Base-by-base conservation (phyloP, 129 eudicot genomes). In the Chrysanthemum makinoi region DNA sequence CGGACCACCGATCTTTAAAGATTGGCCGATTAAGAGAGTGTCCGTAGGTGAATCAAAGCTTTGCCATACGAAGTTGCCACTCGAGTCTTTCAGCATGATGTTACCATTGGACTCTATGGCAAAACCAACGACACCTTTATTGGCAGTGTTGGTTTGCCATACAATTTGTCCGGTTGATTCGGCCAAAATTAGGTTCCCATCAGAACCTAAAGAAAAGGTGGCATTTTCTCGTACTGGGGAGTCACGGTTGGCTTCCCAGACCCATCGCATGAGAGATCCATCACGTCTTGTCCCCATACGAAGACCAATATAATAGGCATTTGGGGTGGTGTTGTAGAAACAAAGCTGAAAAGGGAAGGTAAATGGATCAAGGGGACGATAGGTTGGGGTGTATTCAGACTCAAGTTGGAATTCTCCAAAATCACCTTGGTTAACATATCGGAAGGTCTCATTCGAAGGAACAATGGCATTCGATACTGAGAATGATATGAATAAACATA, bases 271-370 rank as follows among this genome's bases (percentile, higher is more conserved):
- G 26, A 60, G 13, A 19, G 83, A 47, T 9, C 15, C 8, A 3
- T 51, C 15, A 15, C 79, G 64, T 4, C 33, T 54, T 0, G 13
- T n/a, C 12, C 88, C 84, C 75, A 78, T 70, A 1, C 78, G 84
- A 5, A 87, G 79, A 35, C 66, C 66, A 7, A 88, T 70, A 24
- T 77, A 68, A 71, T 59, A 88, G 12, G 76, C 80, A 39, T 75
- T 71, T 17, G 85, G 88, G 20, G 95, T 82, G 77, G 87, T 68
- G 64, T 85, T 88, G 69, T 85, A 85, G 78, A 88, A 85, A 52
- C 80, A 78, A 0, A 88, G 67, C 3, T 30, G 74, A 58, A 85
- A 82, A 0, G 90, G 84, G 57, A 16, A 50, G 12, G 73, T 77
- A 20, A 58, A 59, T 3, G 35, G 72, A 0, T 35, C 22, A 30